These are phyloP conservation scores for Epithele typhae DNA, from an alignment of 768 basidiomycete genomes.

Conservation along the genomic window DNA sequence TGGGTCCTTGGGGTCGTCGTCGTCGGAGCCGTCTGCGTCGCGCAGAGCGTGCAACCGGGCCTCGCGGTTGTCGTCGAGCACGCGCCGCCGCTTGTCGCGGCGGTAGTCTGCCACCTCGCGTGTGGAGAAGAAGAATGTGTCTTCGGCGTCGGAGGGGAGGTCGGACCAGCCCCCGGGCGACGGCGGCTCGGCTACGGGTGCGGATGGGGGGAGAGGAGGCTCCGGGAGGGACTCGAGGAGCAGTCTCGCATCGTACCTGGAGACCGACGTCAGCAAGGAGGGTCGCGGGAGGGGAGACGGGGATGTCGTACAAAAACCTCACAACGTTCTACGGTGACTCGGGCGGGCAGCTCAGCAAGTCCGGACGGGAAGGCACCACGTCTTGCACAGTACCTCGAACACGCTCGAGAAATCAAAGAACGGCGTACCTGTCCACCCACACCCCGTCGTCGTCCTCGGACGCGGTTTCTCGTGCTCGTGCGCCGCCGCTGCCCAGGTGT, in stretches of 20 bases:
- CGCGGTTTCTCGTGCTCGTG: neutral
- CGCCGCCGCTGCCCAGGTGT: conserved; percentile 1
- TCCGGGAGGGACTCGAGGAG: conserved; percentile 52
- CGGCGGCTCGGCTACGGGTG: conserved; percentile 17
- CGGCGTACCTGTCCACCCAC: conserved; percentile 82
- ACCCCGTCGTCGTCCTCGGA: conserved; percentile 31
- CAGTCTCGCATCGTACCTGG: conserved; percentile 79
- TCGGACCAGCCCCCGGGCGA: conserved; percentile 77
- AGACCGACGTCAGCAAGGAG: neutral
- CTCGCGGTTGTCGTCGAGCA: conserved; percentile 56
- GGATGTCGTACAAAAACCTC: conserved; percentile 15
- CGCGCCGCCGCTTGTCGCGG: conserved; percentile 60
- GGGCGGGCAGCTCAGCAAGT: neutral
- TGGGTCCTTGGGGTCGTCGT: conserved; percentile 21
- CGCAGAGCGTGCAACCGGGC: conserved; percentile 60
- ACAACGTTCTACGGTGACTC: neutral
- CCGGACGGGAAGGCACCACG: neutral
- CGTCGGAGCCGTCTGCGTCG: conserved; percentile 37
- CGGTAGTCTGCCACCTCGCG: conserved; percentile 63
- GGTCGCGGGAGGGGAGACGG: neutral
- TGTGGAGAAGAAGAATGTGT: conserved; percentile 74
- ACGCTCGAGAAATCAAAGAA: conserved; percentile 9
- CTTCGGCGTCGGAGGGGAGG: conserved; percentile 81
- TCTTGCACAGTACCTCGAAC: neutral
- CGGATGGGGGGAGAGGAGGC: conserved; percentile 9